phyloP scores from a whole-genome alignment of 371 early-diverging fungal genomes.

The Mucor saturninus region DNA sequence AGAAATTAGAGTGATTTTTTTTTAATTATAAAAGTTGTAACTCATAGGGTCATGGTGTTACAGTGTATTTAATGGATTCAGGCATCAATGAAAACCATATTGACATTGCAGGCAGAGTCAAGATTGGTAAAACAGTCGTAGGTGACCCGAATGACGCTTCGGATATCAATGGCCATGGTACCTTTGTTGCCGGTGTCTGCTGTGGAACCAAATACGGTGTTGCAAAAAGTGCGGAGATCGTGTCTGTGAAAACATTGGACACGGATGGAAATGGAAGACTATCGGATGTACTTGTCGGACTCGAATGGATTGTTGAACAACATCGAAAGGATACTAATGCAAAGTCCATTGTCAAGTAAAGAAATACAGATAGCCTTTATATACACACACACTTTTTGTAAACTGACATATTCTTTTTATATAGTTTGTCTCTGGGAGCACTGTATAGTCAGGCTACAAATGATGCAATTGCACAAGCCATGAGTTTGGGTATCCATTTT shows the following conservation, averaged over 20 bases:
- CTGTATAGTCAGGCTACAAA: constrained; percentile 62
- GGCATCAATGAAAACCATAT: constrained; percentile 37
- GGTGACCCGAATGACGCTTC: constrained; percentile 29
- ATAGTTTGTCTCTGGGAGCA: constrained; percentile 63
- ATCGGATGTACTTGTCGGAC: constrained; percentile 65
- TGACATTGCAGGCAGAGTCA: constrained; percentile 44
- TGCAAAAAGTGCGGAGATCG: constrained; percentile 61
- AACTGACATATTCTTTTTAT: not conserved
- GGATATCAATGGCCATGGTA: constrained; percentile 53
- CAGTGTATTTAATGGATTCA: constrained; percentile 47
- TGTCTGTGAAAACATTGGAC: constrained; percentile 69
- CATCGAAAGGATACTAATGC: constrained; percentile 29
- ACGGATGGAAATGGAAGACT: constrained; percentile 54
- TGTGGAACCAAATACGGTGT: constrained; percentile 64
- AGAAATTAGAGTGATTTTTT: no score
- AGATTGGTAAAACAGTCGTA: constrained; percentile 38
- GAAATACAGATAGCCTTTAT: no score
- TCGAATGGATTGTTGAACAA: constrained; percentile 63
- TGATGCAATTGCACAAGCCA: constrained; percentile 58
- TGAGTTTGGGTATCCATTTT: constrained; percentile 59
- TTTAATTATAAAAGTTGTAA: not conserved
- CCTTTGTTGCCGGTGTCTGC: constrained; percentile 71
- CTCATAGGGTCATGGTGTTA: constrained; percentile 37
- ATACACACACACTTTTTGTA: no score
- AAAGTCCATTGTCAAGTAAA: constrained; percentile 49